Evolutionary conservation across 192 early-diverging fungal species (phyloP).

Genomic region (Kickxella alabastrina): DNA sequence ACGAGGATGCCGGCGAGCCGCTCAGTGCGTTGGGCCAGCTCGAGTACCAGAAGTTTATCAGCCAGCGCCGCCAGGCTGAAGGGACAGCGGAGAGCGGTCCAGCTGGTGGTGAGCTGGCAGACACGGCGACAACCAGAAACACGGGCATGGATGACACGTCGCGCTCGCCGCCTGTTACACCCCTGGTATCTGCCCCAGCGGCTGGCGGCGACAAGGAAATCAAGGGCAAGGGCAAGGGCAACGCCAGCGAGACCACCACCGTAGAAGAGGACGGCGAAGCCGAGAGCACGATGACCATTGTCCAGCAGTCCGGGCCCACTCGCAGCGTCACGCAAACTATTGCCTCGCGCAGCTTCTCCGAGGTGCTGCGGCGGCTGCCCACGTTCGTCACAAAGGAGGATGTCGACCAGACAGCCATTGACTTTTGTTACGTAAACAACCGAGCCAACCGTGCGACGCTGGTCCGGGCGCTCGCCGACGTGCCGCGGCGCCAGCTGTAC

Average conservation of each 20-base stretch:
- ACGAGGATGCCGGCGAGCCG: constrained; percentile 19
- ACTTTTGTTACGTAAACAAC: constrained; percentile 90
- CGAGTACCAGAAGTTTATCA: constrained; percentile 47
- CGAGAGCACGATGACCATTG: constrained; percentile 21
- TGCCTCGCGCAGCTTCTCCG: constrained; percentile 55
- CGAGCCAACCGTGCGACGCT: constrained; percentile 73
- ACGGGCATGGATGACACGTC: neutral
- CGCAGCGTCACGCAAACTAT: constrained; percentile 10
- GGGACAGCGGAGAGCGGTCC: neutral
- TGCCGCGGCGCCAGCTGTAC: constrained; percentile 77
- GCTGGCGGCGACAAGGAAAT: neutral
- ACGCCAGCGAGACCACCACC: neutral
- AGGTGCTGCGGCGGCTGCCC: constrained; percentile 70
- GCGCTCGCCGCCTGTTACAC: neutral
- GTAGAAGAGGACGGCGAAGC: constrained; percentile 9
- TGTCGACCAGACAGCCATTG: constrained; percentile 85
- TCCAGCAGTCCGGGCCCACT: constrained; percentile 19
- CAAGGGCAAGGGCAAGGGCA: neutral
- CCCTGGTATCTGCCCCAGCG: neutral
- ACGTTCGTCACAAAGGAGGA: constrained; percentile 74
- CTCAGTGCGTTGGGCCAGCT: constrained; percentile 17
- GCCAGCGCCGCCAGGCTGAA: constrained; percentile 11
- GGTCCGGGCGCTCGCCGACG: constrained; percentile 68
- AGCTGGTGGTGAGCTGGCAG: constrained; percentile 10
- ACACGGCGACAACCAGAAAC: constrained; percentile 3